Evolutionary conservation across 345 rosid genomes (phyloP).

Genomic region (Gossypium australe): DNA sequence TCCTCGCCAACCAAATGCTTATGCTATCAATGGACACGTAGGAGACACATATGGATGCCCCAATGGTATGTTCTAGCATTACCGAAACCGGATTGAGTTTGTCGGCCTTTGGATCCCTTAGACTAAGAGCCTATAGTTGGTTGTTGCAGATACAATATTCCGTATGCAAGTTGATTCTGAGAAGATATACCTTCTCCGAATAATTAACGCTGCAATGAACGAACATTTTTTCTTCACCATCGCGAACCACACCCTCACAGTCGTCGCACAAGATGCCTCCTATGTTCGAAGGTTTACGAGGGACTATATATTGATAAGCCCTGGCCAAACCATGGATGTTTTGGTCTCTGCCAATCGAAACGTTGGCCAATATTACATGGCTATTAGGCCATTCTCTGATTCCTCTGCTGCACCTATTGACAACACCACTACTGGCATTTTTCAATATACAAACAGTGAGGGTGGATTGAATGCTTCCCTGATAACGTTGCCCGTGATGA

Average conservation of each 20-base stretch:
- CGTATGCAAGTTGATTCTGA: conserved; percentile 12
- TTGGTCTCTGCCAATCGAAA: conserved; percentile 18
- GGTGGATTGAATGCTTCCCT: not conserved
- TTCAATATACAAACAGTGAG: conserved; percentile 19
- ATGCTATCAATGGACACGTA: too few species aligned
- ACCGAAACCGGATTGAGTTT: too few species aligned
- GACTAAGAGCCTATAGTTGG: not conserved
- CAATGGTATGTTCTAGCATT: too few species aligned
- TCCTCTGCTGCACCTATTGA: not conserved
- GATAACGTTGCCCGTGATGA: not conserved
- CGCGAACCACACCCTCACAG: conserved; percentile 25
- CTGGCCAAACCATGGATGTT: conserved; percentile 35
- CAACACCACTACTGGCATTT: conserved; percentile 29
- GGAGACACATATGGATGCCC: not conserved
- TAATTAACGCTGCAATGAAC: conserved; percentile 20
- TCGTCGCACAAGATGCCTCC: conserved; percentile 28
- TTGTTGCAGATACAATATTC: conserved; percentile 15
- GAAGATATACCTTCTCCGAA: conserved; percentile 27
- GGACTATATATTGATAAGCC: conserved; percentile 14
- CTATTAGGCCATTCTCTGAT: conserved; percentile 12
- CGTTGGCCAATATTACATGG: conserved; percentile 28
- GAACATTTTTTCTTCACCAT: conserved; percentile 24
- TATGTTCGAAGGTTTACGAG: conserved; percentile 17
- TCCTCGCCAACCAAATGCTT: too few species aligned
- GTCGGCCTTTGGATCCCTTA: too few species aligned